Evolutionary conservation across 306 rosid species (phyloP).

Genomic region (Boehmeria nivea): DNA sequence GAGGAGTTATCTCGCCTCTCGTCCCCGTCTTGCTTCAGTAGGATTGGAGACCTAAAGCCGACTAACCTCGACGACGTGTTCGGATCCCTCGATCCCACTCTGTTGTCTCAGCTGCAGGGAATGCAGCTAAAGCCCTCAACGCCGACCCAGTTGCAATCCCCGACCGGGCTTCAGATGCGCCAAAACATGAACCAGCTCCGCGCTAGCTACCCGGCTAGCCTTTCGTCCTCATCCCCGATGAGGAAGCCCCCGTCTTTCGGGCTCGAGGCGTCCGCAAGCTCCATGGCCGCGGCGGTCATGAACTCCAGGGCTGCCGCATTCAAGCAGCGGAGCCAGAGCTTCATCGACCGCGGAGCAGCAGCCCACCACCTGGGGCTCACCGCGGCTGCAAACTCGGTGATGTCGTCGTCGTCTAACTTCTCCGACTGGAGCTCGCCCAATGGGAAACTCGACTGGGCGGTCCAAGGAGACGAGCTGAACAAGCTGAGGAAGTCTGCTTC

Average conservation of each 20-base stretch:
- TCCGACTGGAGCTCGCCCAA: slow-evolving; percentile 83
- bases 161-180: slow-evolving; percentile 62
- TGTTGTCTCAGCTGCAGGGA: slow-evolving; percentile 66
- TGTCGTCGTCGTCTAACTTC: slow-evolving; percentile 44
- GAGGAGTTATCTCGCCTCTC: slow-evolving; percentile 91
- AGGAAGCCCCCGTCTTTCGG: slow-evolving; percentile 63
- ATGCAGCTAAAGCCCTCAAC: slow-evolving; percentile 47
- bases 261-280: slow-evolving; percentile 61
- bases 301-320: slow-evolving; percentile 88
- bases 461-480: slow-evolving; percentile 77
- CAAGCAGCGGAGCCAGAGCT: slow-evolving; percentile 94
- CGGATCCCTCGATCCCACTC: slow-evolving; percentile 63
- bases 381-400: slow-evolving; percentile 47
- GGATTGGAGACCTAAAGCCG: slow-evolving; percentile 72
- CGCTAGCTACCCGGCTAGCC: slow-evolving; percentile 67
- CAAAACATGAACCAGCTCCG: slow-evolving; percentile 94
- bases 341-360: slow-evolving; percentile 71
- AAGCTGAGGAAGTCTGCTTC: slow-evolving; percentile 95
- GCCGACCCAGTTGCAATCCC: slow-evolving; percentile 58
- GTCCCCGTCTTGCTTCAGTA: slow-evolving; percentile 59
- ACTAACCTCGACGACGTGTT: slow-evolving; percentile 79
- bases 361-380: slow-evolving; percentile 39
- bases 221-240: slow-evolving; percentile 78
- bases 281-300: slow-evolving; percentile 93
- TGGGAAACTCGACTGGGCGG: slow-evolving; percentile 88